Base-by-base conservation (phyloP, 2,329 filamentous ascomycete species). In the Arthroderma sp. region DNA sequence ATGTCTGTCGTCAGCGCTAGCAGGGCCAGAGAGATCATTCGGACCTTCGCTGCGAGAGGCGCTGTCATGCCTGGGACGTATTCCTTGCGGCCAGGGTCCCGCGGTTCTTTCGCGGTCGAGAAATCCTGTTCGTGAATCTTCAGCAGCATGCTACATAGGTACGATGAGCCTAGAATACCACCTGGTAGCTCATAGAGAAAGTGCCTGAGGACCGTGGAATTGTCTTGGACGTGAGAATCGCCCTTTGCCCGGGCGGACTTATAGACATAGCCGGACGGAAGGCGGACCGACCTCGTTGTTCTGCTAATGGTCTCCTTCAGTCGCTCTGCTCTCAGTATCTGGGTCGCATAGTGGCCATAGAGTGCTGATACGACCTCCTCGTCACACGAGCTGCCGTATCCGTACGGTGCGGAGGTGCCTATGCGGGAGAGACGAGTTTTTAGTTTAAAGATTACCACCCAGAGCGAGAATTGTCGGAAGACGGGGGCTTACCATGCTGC, bases 281-380 rank as follows among this genome's bases (percentile, higher is more conserved):
- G 66, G 13, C 66, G 60, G 38, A 66, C 62, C 39, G 66, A 65
- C 41, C 71, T 66, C 61, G 68, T 65, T 2, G 69, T 73, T 58
- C 68, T 61, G 52, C 68, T 64, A 37, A 73, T 71, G 52, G 61
- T 67, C 44, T 61, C 57, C 21, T 67, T 66, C 28, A 68, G 65
- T 58, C 67, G 69, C 28, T 72, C 71, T 0, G 66, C 70, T 0
- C 66, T 63, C 1, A 72, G 59, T 8, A 75, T 70, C 44, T 73
- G 71, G 21, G 61, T 59, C 13, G 73, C 72, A 62, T 71, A 75
- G 53, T 72, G 64, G 39, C 73, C 65, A 61, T 76, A 75, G 31
- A 72, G 62, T n/a, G 64, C 65, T 19, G 60, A 64, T 3, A 70
- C 71, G 11, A 63, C 63, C 43, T 66, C 67, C 13, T 67, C n/a